phyloP scores from a whole-genome alignment of 257 asterid genomes.

The Nicotiana tomentosiformis region DNA sequence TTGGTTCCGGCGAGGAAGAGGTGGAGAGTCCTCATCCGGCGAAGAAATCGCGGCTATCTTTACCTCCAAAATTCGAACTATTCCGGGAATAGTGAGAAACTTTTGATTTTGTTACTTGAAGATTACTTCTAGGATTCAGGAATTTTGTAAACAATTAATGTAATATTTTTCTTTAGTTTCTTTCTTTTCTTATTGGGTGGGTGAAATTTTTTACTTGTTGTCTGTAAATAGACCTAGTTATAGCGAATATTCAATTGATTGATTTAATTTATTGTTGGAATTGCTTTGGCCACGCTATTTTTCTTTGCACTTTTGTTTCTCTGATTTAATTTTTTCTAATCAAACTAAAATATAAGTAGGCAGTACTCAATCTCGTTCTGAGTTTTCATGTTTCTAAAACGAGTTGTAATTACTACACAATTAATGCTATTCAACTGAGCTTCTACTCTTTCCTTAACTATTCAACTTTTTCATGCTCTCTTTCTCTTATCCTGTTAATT shows the following conservation, averaged over 20 bases:
- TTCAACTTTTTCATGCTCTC: background rate
- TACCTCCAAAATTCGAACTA: slow-evolving; percentile 25
- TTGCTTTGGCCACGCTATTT: background rate
- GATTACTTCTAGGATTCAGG: background rate
- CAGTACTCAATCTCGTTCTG: background rate
- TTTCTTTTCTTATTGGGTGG: background rate
- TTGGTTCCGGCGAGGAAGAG: slow-evolving; percentile 41
- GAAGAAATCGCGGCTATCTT: slow-evolving; percentile 35
- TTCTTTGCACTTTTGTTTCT: background rate
- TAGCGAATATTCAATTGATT: slow-evolving; percentile 3
- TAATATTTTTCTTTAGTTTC: background rate
- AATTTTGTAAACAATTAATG: background rate
- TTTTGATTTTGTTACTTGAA: background rate
- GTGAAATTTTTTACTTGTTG: background rate
- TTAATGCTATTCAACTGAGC: background rate
- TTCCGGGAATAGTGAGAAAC: background rate
- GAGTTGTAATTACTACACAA: background rate
- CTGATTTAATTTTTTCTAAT: background rate
- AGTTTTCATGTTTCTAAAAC: background rate
- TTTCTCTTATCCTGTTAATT: background rate
- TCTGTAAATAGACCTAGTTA: background rate
- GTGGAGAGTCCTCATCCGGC: slow-evolving; percentile 72
- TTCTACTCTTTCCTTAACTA: background rate
- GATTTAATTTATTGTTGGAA: background rate
- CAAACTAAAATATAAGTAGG: background rate